A percentile compares a stretch with the other conserved stretches of the same genome.
Evolutionary conservation across 495 filamentous ascomycete genomes (phyloP).

Genomic region (Penicillium paradoxum): DNA sequence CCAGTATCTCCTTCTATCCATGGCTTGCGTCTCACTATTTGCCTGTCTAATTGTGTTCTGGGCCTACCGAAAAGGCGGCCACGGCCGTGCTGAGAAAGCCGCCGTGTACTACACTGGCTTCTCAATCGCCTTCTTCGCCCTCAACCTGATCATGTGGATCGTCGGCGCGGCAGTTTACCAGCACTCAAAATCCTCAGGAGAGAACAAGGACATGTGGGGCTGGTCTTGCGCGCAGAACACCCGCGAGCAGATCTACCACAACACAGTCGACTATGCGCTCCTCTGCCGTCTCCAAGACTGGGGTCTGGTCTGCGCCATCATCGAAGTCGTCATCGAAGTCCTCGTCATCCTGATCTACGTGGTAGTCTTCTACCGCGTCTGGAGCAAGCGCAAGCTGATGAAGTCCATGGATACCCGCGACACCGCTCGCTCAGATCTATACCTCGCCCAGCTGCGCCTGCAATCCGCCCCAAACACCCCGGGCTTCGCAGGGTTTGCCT

Average conservation of each 20-base stretch:
- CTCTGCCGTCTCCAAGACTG: constrained; percentile 90
- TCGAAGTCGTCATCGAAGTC: constrained; percentile 90
- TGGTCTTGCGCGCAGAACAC: constrained; percentile 92
- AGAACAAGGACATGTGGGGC: constrained; percentile 88
- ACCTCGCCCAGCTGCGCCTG: constrained; percentile 87
- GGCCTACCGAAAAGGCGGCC: constrained; percentile 84
- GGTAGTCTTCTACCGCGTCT: constrained; percentile 93
- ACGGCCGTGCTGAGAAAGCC: constrained; percentile 82
- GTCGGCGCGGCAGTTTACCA: constrained; percentile 81
- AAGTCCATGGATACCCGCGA: constrained; percentile 97
- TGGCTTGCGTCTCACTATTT: constrained; percentile 73
- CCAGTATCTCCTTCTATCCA: constrained; percentile 72
- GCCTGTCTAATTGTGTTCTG: constrained; percentile 77
- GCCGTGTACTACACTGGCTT: constrained; percentile 92
- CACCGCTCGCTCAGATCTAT: constrained; percentile 86
- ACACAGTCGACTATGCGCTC: constrained; percentile 83
- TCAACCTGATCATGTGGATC: constrained; percentile 91
- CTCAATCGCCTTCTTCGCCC: constrained; percentile 86
- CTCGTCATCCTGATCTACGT: constrained; percentile 90
- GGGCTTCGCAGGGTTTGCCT: constrained; percentile 52
- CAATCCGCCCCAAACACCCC: constrained; percentile 95
- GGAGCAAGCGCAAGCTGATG: constrained; percentile 86
- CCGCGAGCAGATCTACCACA: constrained; percentile 64
- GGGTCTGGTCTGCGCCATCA: constrained; percentile 92
- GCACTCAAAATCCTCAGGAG: constrained; percentile 62